Evolutionary conservation across 2,329 filamentous ascomycete genomes (phyloP).

Genomic region (Torrubiella hemipterigena): DNA sequence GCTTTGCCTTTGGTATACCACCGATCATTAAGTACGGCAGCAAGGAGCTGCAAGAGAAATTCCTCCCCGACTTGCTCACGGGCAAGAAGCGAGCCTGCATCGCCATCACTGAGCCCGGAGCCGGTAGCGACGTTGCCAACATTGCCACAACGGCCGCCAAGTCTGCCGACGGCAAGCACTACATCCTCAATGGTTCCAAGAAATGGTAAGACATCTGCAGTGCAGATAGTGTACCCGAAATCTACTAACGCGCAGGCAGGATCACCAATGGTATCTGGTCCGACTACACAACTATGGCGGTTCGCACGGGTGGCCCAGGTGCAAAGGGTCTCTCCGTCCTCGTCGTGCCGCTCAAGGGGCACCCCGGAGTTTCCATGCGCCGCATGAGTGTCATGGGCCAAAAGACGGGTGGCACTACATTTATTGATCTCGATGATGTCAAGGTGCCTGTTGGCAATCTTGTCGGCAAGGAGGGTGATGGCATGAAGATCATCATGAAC

Average conservation of each 20-base stretch:
- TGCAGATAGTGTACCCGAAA: not conserved
- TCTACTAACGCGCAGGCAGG: constrained; percentile 2
- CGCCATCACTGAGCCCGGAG: constrained; percentile 65
- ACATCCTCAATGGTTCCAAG: constrained; percentile 63
- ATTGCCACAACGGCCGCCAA: constrained; percentile 57
- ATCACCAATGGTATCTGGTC: constrained; percentile 52
- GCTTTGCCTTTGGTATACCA: constrained; percentile 61
- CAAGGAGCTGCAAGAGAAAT: constrained; percentile 47
- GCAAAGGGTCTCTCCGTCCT: constrained; percentile 40
- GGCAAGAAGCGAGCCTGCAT: constrained; percentile 60
- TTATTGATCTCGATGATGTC: constrained; percentile 40
- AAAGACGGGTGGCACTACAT: constrained; percentile 49
- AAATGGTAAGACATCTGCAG: constrained; percentile 43
- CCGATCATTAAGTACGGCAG: constrained; percentile 59
- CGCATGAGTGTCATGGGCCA: constrained; percentile 52
- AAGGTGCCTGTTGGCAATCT: constrained; percentile 39
- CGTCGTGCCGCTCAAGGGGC: constrained; percentile 32
- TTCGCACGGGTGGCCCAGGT: constrained; percentile 43
- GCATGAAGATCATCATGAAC: constrained; percentile 28
- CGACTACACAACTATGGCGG: constrained; percentile 50
- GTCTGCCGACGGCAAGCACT: constrained; percentile 50
- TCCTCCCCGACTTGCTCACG: constrained; percentile 55
- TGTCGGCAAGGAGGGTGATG: constrained; percentile 37
- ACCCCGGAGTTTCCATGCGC: constrained; percentile 10
- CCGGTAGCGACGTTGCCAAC: constrained; percentile 62